Base-by-base conservation (phyloP, 2,329 filamentous ascomycete genomes). In the Verticillium albo-atrum region DNA sequence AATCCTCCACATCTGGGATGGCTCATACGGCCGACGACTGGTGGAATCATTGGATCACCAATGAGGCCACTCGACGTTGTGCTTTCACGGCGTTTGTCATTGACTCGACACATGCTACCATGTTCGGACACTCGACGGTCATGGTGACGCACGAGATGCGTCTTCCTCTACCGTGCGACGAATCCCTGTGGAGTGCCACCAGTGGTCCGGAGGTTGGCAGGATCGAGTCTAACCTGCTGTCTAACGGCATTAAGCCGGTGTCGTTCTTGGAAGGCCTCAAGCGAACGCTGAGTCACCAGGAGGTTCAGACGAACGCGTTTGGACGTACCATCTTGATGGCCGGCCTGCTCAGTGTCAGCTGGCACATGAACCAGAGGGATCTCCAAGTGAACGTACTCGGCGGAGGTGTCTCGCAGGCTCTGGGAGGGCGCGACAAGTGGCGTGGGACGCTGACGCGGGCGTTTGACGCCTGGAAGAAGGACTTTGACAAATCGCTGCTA, bases 121-220 rank as follows among this genome's bases (percentile, higher is more conserved):
- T 99, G 90, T 98, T 98, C 73, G 95, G 94, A 0, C 95, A 98
- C 73, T 95, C 93, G 3, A 94, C 92, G 0, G 92, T 96, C 51
- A 97, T 98, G 94, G 92, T 96, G 7, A 92, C 93, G 2, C 93
- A 98, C 68, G 95, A 98, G 74, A 91, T 99, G 85, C 87, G 92
- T 55, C 81, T 98, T 9, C 91, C 92, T 1, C 76, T 99, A 51
- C 95, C 95, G 0, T 98, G 94, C 70, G 93, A 98, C 65, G 95
- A 98, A 71, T 86, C 89, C 4, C 77, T 98, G 12, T 99, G 95
- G 95, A 90, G 89, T 59, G 95, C 95, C 4, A 91, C 89, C 3
- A 97, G 89, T 71, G 91, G 91, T 57, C 86, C 88, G 1, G 95
- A 98, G 72, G 92, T 97, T 17, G 89, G 88, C 32, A 83, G 92